A percentile compares a stretch with the other conserved stretches of the same genome.
These are phyloP conservation scores for Rhododendron molle DNA, from an alignment of 148 eudicot species.

Conservation along the genomic window DNA sequence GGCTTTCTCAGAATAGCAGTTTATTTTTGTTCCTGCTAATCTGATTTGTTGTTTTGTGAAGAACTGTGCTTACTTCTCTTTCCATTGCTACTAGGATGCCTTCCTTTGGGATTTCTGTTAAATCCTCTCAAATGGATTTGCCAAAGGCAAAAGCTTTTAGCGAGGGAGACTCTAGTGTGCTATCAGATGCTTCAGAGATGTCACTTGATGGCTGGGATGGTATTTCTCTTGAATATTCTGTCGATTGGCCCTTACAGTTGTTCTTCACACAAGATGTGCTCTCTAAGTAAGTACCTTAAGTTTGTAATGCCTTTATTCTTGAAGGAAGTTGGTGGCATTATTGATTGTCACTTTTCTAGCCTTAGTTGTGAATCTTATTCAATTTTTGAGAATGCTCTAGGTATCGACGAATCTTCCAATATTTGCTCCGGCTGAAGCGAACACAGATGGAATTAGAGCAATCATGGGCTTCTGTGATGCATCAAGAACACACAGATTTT, in stretches of 20 bases:
- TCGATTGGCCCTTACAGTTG: slow-evolving; percentile 94
- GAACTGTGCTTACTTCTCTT: slow-evolving; percentile 14
- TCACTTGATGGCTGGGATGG: slow-evolving; percentile 96
- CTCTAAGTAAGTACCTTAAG: slow-evolving; percentile 55
- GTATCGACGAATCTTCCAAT: slow-evolving; percentile 86
- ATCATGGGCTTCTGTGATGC: slow-evolving; percentile 98
- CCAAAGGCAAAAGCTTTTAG: slow-evolving; percentile 52
- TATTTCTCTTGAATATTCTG: slow-evolving; percentile 82
- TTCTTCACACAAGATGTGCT: slow-evolving; percentile 94
- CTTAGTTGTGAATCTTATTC: neutral
- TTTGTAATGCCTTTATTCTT: neutral
- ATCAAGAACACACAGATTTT: slow-evolving; percentile 88
- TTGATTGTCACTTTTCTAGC: neutral
- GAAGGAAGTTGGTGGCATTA: neutral
- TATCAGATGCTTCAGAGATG: slow-evolving; percentile 48
- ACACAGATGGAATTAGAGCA: slow-evolving; percentile 99
- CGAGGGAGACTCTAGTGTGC: slow-evolving; percentile 50
- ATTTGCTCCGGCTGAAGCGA: slow-evolving; percentile 83
- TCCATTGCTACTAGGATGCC: slow-evolving; percentile 56
- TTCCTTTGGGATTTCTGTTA: slow-evolving; percentile 56
- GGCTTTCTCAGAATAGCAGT: slow-evolving; percentile 4
- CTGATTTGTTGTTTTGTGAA: neutral
- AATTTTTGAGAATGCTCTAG: slow-evolving; percentile 28
- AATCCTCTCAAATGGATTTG: slow-evolving; percentile 54
- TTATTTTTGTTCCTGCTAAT: neutral